phyloP scores from a whole-genome alignment of 192 early-diverging fungal genomes.

The Helicostylum pulchrum region DNA sequence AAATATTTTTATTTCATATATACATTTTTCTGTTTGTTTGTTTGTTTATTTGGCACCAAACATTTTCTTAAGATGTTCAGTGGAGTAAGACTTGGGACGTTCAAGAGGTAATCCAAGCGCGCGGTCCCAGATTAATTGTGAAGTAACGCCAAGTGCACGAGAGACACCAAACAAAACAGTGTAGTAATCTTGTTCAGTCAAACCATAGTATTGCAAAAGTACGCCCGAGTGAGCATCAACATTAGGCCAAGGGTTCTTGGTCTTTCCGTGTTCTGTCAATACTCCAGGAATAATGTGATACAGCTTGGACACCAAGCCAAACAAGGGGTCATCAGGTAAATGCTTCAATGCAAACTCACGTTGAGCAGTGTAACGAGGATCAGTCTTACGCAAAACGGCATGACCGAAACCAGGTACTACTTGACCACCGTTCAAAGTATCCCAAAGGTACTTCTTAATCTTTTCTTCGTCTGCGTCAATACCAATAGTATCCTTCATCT shows the following conservation, averaged over 20 bases:
- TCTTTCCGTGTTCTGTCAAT: conserved; percentile 98
- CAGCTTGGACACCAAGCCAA: conserved; percentile 92
- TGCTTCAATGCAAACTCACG: conserved; percentile 98
- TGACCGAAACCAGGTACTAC: conserved; percentile 99
- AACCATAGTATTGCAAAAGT: conserved; percentile 91
- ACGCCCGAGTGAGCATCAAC: conserved; percentile 99
- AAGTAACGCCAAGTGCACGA: conserved; percentile 90
- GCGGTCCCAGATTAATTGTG: conserved; percentile 96
- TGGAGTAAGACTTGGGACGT: conserved; percentile 91
- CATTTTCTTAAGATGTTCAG: conserved; percentile 85
- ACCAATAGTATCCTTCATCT: conserved; percentile 89
- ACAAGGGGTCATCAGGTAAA: conserved; percentile 92
- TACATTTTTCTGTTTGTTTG: conserved; percentile 1
- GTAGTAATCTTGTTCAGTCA: conserved; percentile 98
- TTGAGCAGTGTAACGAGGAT: conserved; percentile 97
- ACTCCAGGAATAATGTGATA: conserved; percentile 97
- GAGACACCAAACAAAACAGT: conserved; percentile 99
- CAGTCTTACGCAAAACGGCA: conserved; percentile 92
- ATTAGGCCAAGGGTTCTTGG: conserved; percentile 99
- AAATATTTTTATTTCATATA: too few species aligned
- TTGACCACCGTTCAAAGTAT: conserved; percentile 91
- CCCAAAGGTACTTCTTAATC: conserved; percentile 96
- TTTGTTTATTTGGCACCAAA: conserved; percentile 50
- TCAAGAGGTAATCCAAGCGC: conserved; percentile 92
- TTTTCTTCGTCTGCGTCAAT: conserved; percentile 82